A percentile compares a stretch with the other conserved stretches of the same genome.
These are phyloP conservation scores for Phytophthora brassicae DNA, from an alignment of 352 stramenopile genomes.

Conservation along the genomic window DNA sequence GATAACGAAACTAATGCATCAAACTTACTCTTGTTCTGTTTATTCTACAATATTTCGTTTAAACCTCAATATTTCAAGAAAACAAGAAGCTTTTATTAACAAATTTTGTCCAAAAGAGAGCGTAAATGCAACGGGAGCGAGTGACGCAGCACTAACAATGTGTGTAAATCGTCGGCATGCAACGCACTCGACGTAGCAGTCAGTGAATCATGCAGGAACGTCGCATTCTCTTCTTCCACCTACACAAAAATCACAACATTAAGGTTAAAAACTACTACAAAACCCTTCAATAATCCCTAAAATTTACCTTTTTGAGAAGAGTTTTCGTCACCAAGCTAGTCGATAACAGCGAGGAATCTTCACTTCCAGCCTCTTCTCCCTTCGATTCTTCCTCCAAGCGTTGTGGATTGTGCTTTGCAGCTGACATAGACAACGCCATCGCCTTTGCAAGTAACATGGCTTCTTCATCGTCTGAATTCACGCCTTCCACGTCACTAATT, in stretches of 20 bases:
- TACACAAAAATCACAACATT: constrained; percentile 23
- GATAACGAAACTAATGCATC: constrained; percentile 23
- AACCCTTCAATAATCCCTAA: background rate
- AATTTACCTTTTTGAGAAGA: constrained; percentile 63
- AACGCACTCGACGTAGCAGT: constrained; percentile 49
- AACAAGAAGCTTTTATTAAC: constrained; percentile 24
- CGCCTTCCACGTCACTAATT: constrained; percentile 3
- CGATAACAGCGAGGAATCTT: constrained; percentile 18
- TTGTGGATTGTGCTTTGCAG: constrained; percentile 51
- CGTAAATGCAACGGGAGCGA: constrained; percentile 46
- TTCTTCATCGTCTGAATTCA: constrained; percentile 59
- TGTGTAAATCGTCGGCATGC: constrained; percentile 71
- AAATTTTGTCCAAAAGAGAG: constrained; percentile 38
- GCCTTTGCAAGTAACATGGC: constrained; percentile 87
- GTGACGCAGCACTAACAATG: constrained; percentile 51
- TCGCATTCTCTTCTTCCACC: constrained; percentile 68
- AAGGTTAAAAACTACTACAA: background rate
- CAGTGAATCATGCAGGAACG: constrained; percentile 58
- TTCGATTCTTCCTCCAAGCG: constrained; percentile 40
- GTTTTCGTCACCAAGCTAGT: constrained; percentile 37
- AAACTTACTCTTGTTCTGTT: constrained; percentile 7
- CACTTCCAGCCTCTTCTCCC: constrained; percentile 28
- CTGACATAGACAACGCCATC: constrained; percentile 89
- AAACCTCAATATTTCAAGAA: too few species aligned
- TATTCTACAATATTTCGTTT: constrained; percentile 12